Conservation (phyloP, 2,329 filamentous ascomycete genomes). For the Cercospora janseana region DNA sequence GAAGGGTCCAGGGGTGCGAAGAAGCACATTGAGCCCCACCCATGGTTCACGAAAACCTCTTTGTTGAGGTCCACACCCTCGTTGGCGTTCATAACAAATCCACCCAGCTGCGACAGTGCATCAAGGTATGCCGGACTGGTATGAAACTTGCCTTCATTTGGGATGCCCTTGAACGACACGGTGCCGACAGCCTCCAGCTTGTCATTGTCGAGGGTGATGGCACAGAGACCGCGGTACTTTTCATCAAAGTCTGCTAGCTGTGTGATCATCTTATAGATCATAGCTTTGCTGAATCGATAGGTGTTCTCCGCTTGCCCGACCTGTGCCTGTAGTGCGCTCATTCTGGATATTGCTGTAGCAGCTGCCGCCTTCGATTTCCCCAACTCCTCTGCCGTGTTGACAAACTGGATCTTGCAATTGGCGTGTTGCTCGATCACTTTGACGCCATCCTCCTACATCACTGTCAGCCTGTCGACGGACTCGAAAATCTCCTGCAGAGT, state of each 20-base stretch:
- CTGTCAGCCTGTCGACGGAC: background rate
- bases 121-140: constrained; percentile 39
- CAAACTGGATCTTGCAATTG: constrained; percentile 12
- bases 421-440: constrained; percentile 15
- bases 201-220: constrained; percentile 39
- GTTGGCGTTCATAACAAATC: constrained; percentile 26
- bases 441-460: constrained; percentile 17
- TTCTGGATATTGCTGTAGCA: constrained; percentile 2
- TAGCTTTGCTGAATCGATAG: constrained; percentile 18
- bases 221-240: constrained; percentile 40
- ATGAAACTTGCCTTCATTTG: constrained; percentile 22
- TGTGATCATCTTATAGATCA: constrained; percentile 22
- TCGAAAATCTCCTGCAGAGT: no score
- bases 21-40: constrained; percentile 35
- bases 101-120: constrained; percentile 38
- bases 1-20: constrained; percentile 30
- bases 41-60: constrained; percentile 39
- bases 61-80: constrained; percentile 33
- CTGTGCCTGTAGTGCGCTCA: constrained; percentile 2
- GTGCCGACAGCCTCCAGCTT: constrained; percentile 38
- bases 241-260: constrained; percentile 22
- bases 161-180: constrained; percentile 20
- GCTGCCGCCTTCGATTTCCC: constrained; percentile 30
- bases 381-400: constrained; percentile 29
- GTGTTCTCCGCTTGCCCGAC: constrained; percentile 27